Conservation (phyloP, 345 rosid genomes). For the Stellera chamaejasme region DNA sequence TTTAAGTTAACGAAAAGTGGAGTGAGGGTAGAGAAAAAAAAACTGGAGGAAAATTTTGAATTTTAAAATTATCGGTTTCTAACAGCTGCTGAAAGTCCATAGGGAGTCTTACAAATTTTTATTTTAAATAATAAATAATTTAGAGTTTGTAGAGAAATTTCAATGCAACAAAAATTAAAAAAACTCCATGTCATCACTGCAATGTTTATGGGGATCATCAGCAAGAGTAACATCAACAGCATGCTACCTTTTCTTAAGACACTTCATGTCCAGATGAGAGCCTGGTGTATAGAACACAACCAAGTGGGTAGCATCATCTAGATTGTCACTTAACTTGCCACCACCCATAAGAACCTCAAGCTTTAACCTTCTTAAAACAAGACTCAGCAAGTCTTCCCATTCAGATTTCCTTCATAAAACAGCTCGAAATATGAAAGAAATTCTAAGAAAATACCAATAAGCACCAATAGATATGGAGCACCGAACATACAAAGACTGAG, state of each 20-base stretch:
- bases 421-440: conserved; percentile 10
- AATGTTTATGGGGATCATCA: conserved; percentile 1
- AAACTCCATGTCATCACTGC: background rate
- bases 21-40: no score
- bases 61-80: no score
- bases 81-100: background rate
- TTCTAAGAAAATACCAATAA: conserved; percentile 1
- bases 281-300: conserved; percentile 46
- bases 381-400: conserved; percentile 43
- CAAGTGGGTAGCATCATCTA: conserved; percentile 63
- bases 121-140: conserved; percentile 1
- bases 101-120: background rate
- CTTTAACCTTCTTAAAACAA: conserved; percentile 58
- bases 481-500: conserved; percentile 41
- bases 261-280: conserved; percentile 32
- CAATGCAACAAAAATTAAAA: background rate
- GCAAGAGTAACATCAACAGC: background rate
- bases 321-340: conserved; percentile 57
- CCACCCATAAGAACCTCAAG: conserved; percentile 69
- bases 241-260: conserved; percentile 38
- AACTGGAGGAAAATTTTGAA: no score
- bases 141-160: no score
- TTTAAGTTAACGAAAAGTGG: no score
- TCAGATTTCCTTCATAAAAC: conserved; percentile 40
- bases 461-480: conserved; percentile 1